Percentiles rank a stretch among this genome's conserved stretches.
phyloP scores from a whole-genome alignment of 2,329 filamentous ascomycete species.

The Akanthomyces muscarius region DNA sequence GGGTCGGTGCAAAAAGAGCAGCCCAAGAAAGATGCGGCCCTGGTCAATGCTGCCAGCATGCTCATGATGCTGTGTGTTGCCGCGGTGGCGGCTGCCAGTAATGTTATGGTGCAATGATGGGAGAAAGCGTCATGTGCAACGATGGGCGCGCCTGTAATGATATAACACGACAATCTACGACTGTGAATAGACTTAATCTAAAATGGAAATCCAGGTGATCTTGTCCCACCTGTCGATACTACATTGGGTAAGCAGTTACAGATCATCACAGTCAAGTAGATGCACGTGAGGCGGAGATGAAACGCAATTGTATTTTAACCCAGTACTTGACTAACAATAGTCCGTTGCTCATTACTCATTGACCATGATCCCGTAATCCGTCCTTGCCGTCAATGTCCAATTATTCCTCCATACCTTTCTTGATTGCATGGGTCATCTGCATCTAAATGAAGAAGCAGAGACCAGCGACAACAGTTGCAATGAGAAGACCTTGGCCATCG shows the following conservation, averaged over 20 bases:
- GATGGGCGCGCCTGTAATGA: neutral
- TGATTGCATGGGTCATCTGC: neutral
- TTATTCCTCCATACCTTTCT: neutral
- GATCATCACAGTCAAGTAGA: neutral
- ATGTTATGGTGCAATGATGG: neutral
- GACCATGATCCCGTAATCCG: neutral
- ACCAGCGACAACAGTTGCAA: neutral
- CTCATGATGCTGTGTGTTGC: neutral
- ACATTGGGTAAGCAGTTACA: neutral
- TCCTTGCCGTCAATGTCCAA: neutral
- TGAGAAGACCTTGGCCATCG: neutral
- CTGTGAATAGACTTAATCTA: neutral
- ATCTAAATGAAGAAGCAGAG: slow-evolving; percentile 2
- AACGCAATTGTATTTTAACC: slow-evolving; percentile 12
- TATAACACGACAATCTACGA: neutral
- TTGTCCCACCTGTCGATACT: no score
- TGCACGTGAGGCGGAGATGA: neutral
- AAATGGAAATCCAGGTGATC: neutral
- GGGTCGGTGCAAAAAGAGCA: slow-evolving; percentile 51
- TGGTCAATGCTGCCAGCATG: neutral
- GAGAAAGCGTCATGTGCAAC: neutral
- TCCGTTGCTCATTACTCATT: neutral
- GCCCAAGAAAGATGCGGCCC: neutral
- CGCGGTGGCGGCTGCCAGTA: neutral
- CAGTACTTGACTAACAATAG: slow-evolving; percentile 8